Base-by-base conservation (phyloP, 2,329 filamentous ascomycete species). In the Sclerotinia subarctica region DNA sequence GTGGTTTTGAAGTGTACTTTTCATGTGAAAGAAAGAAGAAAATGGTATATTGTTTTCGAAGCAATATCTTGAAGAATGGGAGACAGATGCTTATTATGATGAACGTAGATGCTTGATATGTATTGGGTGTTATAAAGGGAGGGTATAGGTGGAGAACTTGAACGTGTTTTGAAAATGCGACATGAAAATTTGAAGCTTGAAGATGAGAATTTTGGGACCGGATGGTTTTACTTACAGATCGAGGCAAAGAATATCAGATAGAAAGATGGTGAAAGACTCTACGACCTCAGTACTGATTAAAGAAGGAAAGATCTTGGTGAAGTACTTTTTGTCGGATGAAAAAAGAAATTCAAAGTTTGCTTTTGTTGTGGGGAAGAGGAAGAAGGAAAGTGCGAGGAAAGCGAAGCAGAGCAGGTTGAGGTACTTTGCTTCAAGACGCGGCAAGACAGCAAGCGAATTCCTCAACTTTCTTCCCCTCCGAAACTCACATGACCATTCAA, bases 201-300 rank as follows among this genome's bases (percentile, higher is more conserved):
- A 26, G 49, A 35, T 32, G 19, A 15, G 24, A 56, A 54, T 26
- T 21, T 47, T n/a, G 24, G 26, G 24, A 57, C 10, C 17, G n/a
- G n/a, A 54, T 59, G 51, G 17, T 21, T 17, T 68, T 32, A 64
- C 66, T 65, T n/a, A 57, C 60, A 64, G 11, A 47, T 29, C 32
- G 44, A 17, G 13, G 10, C 24, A 29, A 11, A 26, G 11, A 49
- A 21, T 57, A 32, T 35, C 66, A 42, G 21, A 44, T 47, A 32
- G 17, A 44, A 68, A 64, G 52, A 64, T 58, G n/a, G 29, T 29
- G 42, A 49, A 65, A 32, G 60, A 68, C 52, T 64, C 26, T 38
- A 53, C 52, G 52, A 68, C 15, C 38, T 64, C 17, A 19, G 35
- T 26, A 44, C 29, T 53, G 49, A 35, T 53, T 7, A 4, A 15